These are phyloP conservation scores for Fraxinus sp. DNA, from an alignment of 305 asterid species.

Conservation along the genomic window DNA sequence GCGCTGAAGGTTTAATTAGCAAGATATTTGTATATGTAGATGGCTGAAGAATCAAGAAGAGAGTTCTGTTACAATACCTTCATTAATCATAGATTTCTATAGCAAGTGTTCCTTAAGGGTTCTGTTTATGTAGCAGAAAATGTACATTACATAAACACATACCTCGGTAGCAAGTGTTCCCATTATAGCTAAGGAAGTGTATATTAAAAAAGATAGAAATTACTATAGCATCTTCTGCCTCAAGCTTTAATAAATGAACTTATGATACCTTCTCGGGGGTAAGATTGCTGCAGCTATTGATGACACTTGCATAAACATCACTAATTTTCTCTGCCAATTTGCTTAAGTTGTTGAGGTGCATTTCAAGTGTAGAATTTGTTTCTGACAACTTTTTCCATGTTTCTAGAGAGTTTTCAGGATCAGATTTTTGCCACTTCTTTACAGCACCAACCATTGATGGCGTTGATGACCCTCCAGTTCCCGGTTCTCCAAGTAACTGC, in stretches of 20 bases:
- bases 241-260: slow-evolving; percentile 1
- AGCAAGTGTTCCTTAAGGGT: neutral
- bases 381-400: slow-evolving; percentile 84
- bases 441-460: slow-evolving; percentile 98
- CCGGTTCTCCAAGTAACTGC: slow-evolving; percentile 97
- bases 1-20: neutral
- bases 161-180: neutral
- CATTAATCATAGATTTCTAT: neutral
- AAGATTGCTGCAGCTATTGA: slow-evolving; percentile 62
- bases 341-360: slow-evolving; percentile 61
- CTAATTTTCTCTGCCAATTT: slow-evolving; percentile 57
- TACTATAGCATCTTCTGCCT: neutral
- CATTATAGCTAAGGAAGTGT: neutral
- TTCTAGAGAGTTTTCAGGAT: slow-evolving; percentile 63
- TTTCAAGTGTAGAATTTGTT: slow-evolving; percentile 71
- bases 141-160: neutral
- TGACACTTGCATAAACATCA: slow-evolving; percentile 54
- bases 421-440: slow-evolving; percentile 90
- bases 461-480: slow-evolving; percentile 95
- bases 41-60: neutral
- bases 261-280: slow-evolving; percentile 60
- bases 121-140: neutral
- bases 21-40: neutral
- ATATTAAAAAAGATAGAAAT: neutral
- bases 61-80: neutral